Percentiles rank a stretch among this genome's conserved stretches.
Evolutionary conservation across 176 grass and related monocot genomes (phyloP).

Genomic region (Juncus effusus): DNA sequence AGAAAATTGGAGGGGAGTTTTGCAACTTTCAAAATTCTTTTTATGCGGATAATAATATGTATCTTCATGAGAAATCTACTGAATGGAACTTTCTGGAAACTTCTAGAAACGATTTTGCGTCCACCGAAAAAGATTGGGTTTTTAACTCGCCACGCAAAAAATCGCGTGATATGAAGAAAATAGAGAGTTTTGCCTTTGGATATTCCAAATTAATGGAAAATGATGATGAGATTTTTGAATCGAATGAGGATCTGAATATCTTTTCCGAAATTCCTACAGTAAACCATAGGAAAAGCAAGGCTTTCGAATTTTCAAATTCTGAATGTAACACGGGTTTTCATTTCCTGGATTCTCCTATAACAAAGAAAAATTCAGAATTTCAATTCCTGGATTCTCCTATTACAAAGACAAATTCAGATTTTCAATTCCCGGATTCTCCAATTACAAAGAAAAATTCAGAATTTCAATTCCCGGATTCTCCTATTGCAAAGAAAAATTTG

Average conservation of each 20-base stretch:
- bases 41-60: conserved; percentile 32
- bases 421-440: conserved; percentile 6
- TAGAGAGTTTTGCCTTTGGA: neutral
- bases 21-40: conserved; percentile 33
- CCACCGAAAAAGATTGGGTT: conserved; percentile 27
- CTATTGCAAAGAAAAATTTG: conserved; percentile 24
- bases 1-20: conserved; percentile 40
- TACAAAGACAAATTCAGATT: conserved; percentile 23
- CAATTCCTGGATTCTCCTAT: conserved; percentile 33
- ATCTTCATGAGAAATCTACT: conserved; percentile 18
- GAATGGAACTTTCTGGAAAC: conserved; percentile 20
- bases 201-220: conserved; percentile 9
- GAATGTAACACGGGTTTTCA: neutral
- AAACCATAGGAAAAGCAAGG: conserved; percentile 34
- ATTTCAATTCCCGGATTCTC: conserved; percentile 35
- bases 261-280: conserved; percentile 32
- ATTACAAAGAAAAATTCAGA: conserved; percentile 33
- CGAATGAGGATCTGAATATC: conserved; percentile 14
- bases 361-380: conserved; percentile 30
- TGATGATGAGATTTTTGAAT: conserved; percentile 19
- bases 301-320: conserved; percentile 17
- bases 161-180: conserved; percentile 6
- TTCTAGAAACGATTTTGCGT: conserved; percentile 32
- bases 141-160: conserved; percentile 25
- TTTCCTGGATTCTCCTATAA: conserved; percentile 27